These are phyloP conservation scores for Cyclostephanos tholiformis DNA, from an alignment of 108 stramenopile genomes.

Conservation along the genomic window DNA sequence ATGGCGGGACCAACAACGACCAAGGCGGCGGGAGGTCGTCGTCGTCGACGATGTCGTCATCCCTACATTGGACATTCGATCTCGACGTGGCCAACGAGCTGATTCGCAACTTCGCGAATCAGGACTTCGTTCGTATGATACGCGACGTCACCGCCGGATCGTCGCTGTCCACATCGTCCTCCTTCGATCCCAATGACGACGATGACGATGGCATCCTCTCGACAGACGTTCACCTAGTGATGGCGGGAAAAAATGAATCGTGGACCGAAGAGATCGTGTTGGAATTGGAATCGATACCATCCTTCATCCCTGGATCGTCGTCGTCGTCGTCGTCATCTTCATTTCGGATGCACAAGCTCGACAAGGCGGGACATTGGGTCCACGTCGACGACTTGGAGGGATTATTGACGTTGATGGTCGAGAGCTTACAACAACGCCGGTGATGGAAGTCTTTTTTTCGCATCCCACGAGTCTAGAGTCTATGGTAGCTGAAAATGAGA, in stretches of 20 bases:
- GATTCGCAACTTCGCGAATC: constrained; percentile 62
- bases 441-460: too few relatives aligned
- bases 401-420: constrained; percentile 55
- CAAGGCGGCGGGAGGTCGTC: background rate
- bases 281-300: constrained; percentile 42
- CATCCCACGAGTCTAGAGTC: too few relatives aligned
- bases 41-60: background rate
- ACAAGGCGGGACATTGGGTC: constrained; percentile 89
- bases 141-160: constrained; percentile 20
- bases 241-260: constrained; percentile 73
- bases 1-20: background rate
- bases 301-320: constrained; percentile 14
- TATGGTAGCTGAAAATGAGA: too few relatives aligned
- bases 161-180: background rate
- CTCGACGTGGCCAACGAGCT: constrained; percentile 63
- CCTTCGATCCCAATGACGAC: background rate
- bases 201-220: background rate
- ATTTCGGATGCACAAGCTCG: constrained; percentile 71
- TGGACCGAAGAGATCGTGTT: constrained; percentile 62
- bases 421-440: background rate
- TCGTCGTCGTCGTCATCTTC: constrained; percentile 4
- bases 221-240: constrained; percentile 60
- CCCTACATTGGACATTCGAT: constrained; percentile 76
- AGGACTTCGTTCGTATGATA: constrained; percentile 65
- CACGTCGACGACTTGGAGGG: constrained; percentile 87